Base-by-base conservation (phyloP, 129 eudicot species). In the Heracleum sosnowskyi region DNA sequence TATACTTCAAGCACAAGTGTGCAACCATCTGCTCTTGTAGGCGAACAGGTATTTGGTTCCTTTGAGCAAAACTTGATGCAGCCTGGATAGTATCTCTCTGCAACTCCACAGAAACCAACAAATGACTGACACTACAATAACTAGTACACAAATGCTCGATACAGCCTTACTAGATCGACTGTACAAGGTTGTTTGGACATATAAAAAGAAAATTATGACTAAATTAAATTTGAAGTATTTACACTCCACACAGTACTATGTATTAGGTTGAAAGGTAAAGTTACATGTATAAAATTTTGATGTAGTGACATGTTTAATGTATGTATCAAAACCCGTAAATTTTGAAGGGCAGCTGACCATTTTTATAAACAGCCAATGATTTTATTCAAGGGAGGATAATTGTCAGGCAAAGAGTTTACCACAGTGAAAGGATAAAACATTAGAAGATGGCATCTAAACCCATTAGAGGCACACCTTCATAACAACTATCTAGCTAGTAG, bases 71-170 rank as follows among this genome's bases (percentile, higher is more conserved):
- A 82, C 89, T 86, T 35, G 96, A 86, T n/a, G 92, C 90, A 20
- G 92, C 90, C 83, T 90, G 87, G 77, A 90, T 88, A 11, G 90
- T 78, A 40, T 90, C 96, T 72, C 96, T 86, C 96, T 90, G 71
- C 35, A n/a, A 4, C 66, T 60, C 80, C 71, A 64, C 22, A 0
- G 39, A 29, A 64, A 1, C 31, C 22, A 51, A 13, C 17, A 55
- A 20, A 49, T 31, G 22, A 66, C 13, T 13, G 18, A 70, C 35
- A 49, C 28, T 31, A 24, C 7, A 7, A 41, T 35, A n/a, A 73
- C 29, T 42, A 24, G 22, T 42, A 39, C 35, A 62, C 36, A n/a
- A 73, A 22, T 18, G 28, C 44, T 22, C 24, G 6, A 73, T 39
- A 62, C 40, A 69, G 13, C 44, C 15, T 6, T 36, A 24, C 33